Evolutionary conservation across 2,329 filamentous ascomycete species (phyloP), one percentile per base, ranked within the genome.

Genomic region (Hymenotorrendiella dingleyae): DNA sequence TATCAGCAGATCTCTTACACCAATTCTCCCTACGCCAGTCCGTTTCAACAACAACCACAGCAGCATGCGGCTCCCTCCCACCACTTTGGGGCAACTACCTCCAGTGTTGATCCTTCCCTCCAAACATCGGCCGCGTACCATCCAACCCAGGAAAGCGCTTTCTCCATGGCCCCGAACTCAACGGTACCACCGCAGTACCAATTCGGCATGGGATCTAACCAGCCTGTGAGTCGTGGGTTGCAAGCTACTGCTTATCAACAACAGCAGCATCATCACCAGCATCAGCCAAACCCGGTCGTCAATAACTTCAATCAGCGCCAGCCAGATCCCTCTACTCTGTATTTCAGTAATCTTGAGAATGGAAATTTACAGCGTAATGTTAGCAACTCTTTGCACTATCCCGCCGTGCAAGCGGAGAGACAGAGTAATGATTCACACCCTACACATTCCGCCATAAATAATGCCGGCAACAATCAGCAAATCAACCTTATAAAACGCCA

Each of bases 171-270:
- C 8, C 45, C 50, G 4, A 49, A 48, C 34, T 30, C 49, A n/a
- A 59, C 58, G 9, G 54, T 60, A 12, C 42, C 57, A 24, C 56
- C 58, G n/a, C 54, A 61, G 30, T 60, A 59, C 39, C n/a, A n/a
- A n/a, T n/a, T n/a, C n/a, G 45, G 27, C 19, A 46, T 56, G 21
- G 23, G 46, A 11, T 32, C 46, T n/a, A 50, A 38, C 12, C 58
- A 55, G 20, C 41, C 44, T 20, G 20, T 49, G 24, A 55, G 49
- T 41, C 48, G 41, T 45, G 40, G 39, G n/a, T 39, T 50, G 5
- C 36, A 51, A 8, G 46, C 49, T 17, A 21, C 45, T 10, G 24
- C 41, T 27, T 55, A 52, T 44, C 55, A 60, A 41, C 45, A 40
- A 24, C 39, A 24, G 16, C 11, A 46, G 30, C n/a, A n/a, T n/a